A percentile compares a stretch with the other conserved stretches of the same genome.
Conservation (phyloP, 768 basidiomycete genomes). For the Boletus vermiculosoides region DNA sequence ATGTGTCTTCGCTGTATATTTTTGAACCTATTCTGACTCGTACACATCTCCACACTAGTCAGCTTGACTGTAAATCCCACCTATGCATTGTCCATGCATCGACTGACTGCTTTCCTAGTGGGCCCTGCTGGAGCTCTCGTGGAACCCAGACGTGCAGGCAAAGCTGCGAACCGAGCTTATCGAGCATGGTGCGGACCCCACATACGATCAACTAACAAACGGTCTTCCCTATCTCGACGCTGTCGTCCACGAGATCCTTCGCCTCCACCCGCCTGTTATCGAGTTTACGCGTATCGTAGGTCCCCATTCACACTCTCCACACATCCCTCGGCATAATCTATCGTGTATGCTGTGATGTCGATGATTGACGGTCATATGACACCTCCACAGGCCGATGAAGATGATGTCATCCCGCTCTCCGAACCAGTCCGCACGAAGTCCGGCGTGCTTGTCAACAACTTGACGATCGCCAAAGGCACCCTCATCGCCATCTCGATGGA, state of each 20-base stretch:
- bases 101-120: constrained; percentile 35
- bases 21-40: not conserved
- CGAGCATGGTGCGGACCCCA: constrained; percentile 45
- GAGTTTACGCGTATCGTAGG: constrained; percentile 19
- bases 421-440: constrained; percentile 43
- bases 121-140: constrained; percentile 54
- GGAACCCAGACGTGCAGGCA: constrained; percentile 43
- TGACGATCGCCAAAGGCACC: constrained; percentile 49
- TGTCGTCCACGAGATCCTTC: constrained; percentile 43
- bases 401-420: constrained; percentile 42
- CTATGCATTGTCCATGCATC: not conserved
- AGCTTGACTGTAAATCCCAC: constrained; percentile 10
- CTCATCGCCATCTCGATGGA: constrained; percentile 42
- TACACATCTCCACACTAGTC: constrained; percentile 6
- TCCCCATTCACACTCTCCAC: not conserved
- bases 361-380: not conserved
- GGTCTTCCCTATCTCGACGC: constrained; percentile 52
- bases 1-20: not conserved
- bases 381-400: constrained; percentile 40
- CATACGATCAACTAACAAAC: constrained; percentile 50
- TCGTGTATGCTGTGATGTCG: not conserved
- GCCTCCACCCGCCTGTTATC: constrained; percentile 40
- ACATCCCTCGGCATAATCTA: no score
- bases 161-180: constrained; percentile 50
- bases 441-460: constrained; percentile 36